Evolutionary conservation across 306 rosid genomes (phyloP), one percentile per base, ranked within the genome.

Genomic region (Cicer judaicum): DNA sequence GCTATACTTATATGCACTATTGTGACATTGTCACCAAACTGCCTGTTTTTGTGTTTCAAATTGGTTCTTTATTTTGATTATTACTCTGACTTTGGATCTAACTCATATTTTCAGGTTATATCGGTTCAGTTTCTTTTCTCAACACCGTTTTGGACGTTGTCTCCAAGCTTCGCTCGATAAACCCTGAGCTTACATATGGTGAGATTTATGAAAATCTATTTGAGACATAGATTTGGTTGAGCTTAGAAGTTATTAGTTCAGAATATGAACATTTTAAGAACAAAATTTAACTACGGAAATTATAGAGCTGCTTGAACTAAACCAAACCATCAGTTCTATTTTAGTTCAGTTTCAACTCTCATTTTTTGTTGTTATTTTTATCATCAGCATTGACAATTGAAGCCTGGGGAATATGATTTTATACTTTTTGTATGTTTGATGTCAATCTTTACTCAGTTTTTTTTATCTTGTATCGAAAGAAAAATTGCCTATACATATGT

Each of bases 71-170:
- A 29, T 50, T 69, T 47, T 72, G 44, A 41, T 41, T 41, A 55
- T 50, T 70, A 50, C 34, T 52, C 63, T 70, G n/a, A 50, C 44
- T 50, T 70, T 70, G 74, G 48, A 52, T 15, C 39, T 50, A 38
- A 50, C 63, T 52, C 18, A 1, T 62, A 39, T 12, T 75, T 78
- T 76, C 90, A 92, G 97, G 97, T 73, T 92, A 92, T 81, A 92
- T 91, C 65, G 96, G 96, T 79, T 91, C 97, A 39, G 97, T 87
- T 79, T 90, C 97, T 63, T 92, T 92, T 80, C 86, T 92, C 63
- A 81, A 68, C 82, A 81, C 89, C 13, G 87, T 92, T 42, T 81
- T 90, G 87, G 84, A 92, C 74, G 97, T 92, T 72, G 88, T 90
- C 77, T 49, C 73, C 54, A 90, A 85, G 85, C 93, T 92, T 77